Conservation (phyloP, 352 stramenopile species). For the Pythium utonaiense region DNA sequence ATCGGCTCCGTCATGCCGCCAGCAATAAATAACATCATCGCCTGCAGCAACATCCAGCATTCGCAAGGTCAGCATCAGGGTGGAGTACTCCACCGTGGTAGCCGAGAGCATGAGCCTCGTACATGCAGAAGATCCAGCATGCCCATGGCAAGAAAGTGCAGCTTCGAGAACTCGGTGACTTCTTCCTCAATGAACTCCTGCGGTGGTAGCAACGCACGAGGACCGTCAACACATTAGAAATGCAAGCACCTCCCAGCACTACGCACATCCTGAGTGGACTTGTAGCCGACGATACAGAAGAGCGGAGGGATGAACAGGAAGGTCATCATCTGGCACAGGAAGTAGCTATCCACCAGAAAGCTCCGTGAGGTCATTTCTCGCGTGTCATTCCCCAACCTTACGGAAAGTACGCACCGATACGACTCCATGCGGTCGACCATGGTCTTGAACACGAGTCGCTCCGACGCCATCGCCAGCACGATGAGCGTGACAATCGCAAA, state of each 20-base stretch:
- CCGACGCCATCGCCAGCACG: conserved; percentile 71
- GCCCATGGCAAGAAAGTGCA: conserved; percentile 86
- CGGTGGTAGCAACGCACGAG: too few species aligned
- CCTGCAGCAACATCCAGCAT: conserved; percentile 27
- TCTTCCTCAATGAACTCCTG: conserved; percentile 86
- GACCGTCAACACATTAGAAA: not conserved
- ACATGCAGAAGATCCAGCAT: conserved; percentile 81
- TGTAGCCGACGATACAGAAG: conserved; percentile 86
- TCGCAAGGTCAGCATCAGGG: not conserved
- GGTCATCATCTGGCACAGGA: conserved; percentile 84
- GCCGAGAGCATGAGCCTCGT: conserved; percentile 7
- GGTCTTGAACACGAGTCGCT: conserved; percentile 86
- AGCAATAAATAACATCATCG: conserved; percentile 81
- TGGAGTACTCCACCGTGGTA: too few species aligned
- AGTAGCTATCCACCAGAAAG: conserved; percentile 54
- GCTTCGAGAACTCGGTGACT: conserved; percentile 80
- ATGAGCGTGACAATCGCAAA: conserved; percentile 71
- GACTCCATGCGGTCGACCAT: conserved; percentile 89
- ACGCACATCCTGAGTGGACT: conserved; percentile 67
- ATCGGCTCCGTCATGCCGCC: conserved; percentile 79
- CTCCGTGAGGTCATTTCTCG: too few species aligned
- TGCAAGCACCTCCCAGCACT: not conserved
- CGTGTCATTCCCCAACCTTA: not conserved
- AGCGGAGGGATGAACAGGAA: conserved; percentile 86
- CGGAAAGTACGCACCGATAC: conserved; percentile 51